phyloP scores from a whole-genome alignment of 2,329 filamentous ascomycete genomes.

The Exserohilum turcica region DNA sequence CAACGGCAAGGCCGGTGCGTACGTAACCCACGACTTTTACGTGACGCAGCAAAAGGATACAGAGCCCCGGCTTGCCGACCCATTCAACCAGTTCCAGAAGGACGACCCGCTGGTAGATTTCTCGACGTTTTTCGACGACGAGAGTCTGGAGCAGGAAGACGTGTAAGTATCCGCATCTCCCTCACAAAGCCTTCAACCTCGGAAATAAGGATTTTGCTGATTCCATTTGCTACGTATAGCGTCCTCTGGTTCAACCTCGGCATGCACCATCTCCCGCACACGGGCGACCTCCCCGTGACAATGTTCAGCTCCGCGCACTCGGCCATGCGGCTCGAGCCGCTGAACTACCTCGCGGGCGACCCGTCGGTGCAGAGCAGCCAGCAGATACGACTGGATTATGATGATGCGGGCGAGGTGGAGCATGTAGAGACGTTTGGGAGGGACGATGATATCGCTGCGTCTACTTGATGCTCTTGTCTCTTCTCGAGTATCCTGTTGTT shows the following conservation, averaged over 20 bases:
- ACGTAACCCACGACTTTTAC: conserved; percentile 59
- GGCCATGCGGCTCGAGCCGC: conserved; percentile 52
- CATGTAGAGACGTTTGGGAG: conserved; percentile 20
- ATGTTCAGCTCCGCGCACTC: conserved; percentile 56
- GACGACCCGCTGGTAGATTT: conserved; percentile 59
- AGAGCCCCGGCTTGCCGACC: conserved; percentile 53
- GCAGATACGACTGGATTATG: conserved; percentile 50
- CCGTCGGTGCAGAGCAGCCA: conserved; percentile 50
- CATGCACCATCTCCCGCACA: conserved; percentile 57
- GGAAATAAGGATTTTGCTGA: background rate
- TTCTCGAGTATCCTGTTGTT: background rate
- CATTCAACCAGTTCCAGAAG: conserved; percentile 54
- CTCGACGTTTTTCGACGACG: conserved; percentile 55
- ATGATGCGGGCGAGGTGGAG: conserved; percentile 4
- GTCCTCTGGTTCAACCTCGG: conserved; percentile 60
- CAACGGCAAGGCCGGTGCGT: conserved; percentile 54
- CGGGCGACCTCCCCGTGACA: conserved; percentile 57
- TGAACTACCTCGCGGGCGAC: conserved; percentile 53
- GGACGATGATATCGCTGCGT: background rate
- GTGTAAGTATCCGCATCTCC: conserved; percentile 23
- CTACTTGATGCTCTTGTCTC: background rate
- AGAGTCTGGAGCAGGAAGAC: conserved; percentile 50
- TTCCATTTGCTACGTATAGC: conserved; percentile 19
- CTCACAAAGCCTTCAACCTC: background rate
- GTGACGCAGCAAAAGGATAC: conserved; percentile 59